Evolutionary conservation across 345 rosid species (phyloP), one percentile per base, ranked within the genome.

Genomic region (Syzygium aqueum): DNA sequence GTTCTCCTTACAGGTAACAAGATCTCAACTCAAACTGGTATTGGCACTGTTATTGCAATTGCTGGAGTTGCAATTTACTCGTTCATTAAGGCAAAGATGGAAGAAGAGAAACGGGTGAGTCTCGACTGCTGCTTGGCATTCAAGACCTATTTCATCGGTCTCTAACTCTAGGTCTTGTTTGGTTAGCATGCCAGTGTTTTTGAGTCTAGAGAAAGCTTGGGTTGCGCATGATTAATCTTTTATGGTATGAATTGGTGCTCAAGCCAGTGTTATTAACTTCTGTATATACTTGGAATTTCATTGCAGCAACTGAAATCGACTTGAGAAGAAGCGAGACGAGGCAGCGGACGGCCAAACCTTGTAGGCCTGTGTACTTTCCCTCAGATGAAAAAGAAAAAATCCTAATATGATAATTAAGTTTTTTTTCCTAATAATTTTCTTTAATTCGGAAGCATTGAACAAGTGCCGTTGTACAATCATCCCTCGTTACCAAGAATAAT

Each of bases 41-140:
- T 97, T 52, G 99, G 99, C 86, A 96, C 98, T 53, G 80, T 21
- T 87, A 92, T 97, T 87, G 99, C 99, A 37, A 97, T 97, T 90
- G 95, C 94, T 87, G 98, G 98, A 82, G 98, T 97, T 54, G 98
- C 98, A 52, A 77, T 93, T 54, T 96, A 97, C 95, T 97, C 98
- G 49, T 52, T 89, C 91, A 94, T 96, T 86, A 97, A 97, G 93
- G 98, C 99, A 87, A 95, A 92, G 93, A 91, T 96, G 86, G 98
- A 97, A 91, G 99, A 97, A 89, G 98, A 95, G 93, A 97, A 95
- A 92, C 93, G 92, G 89, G 98, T 95, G 84, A 92, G 96, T 92
- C 23, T 57, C 50, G 14, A 51, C 51, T 22, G 43, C 80, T 1
- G 13, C 49, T 1, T 37, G 49, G 37, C 80, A 19, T 73, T 73